Evolutionary conservation across 2,329 filamentous ascomycete species (phyloP), one percentile per base, ranked within the genome.

Genomic region (Metarhizium anisopliae): DNA sequence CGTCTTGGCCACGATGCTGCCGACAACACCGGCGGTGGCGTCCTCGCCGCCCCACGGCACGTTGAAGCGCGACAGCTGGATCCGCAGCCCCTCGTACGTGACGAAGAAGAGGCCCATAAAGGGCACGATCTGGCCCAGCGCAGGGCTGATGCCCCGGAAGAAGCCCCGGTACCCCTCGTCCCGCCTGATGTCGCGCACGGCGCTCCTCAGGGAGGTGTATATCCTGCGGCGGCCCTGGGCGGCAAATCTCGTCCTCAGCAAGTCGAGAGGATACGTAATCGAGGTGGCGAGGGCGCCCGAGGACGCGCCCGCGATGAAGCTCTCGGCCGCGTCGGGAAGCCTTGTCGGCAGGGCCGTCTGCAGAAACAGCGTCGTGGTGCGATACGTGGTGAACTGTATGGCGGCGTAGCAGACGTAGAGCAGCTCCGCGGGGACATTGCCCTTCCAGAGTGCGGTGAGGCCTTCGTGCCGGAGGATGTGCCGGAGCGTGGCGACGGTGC

Each of bases 101-200:
- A 89, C 82, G 72, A 99, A 99, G 75, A 99, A 97, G 2, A 96
- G 78, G 14, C 94, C 94, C 94, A 99, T 99, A 69, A 93, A 95
- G 2, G 94, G 94, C 10, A 96, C 83, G 51, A 97, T 94, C 74
- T 96, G 92, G 30, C 79, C 86, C 25, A 97, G 76, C 0, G 87
- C 90, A 2, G 93, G 92, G 1, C 81, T 81, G 38, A 95, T 76
- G 3, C 94, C 94, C 51, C 90, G 88, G 71, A 96, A 99, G 74
- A 95, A 97, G 0, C 94, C 94, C 4, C 70, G 70, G 0, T 74
- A 63, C 0, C 94, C 94, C 73, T 99, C 94, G 58, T 88, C 79
- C 4, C 77, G 77, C 16, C 77, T 74, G 62, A 99, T 99, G 25
- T 90, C 84, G 49, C 74, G 72, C 6, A 97, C 67, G 2, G 90